A percentile compares a stretch with the other conserved stretches of the same genome.
Conservation (phyloP, 2,329 filamentous ascomycete genomes). For the Penicillium hordei region DNA sequence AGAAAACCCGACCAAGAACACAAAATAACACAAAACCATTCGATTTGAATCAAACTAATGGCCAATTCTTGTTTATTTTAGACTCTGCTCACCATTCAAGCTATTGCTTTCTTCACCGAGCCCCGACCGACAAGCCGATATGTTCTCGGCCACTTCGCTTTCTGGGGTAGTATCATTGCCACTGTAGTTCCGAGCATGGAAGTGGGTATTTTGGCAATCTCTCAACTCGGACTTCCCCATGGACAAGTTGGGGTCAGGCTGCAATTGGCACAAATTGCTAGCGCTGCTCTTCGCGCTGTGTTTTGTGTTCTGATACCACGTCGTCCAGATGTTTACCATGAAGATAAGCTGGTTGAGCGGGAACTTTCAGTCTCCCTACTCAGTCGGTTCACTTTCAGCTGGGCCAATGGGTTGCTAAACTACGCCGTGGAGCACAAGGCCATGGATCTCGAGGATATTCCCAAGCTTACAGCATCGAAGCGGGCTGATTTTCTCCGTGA, state of each 20-base stretch:
- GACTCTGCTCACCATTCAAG: slow-evolving; percentile 35
- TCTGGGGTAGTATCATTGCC: slow-evolving; percentile 31
- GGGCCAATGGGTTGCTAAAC: slow-evolving; percentile 58
- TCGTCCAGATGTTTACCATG: slow-evolving; percentile 64
- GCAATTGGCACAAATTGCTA: slow-evolving; percentile 50
- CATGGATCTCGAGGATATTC: slow-evolving; percentile 63
- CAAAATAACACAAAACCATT: background rate
- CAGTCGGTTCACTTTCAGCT: slow-evolving; percentile 64
- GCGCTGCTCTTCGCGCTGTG: slow-evolving; percentile 31
- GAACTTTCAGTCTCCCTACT: slow-evolving; percentile 63
- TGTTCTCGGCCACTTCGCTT: slow-evolving; percentile 31
- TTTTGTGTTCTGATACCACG: slow-evolving; percentile 60
- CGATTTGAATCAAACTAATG: background rate
- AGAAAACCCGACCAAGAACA: background rate
- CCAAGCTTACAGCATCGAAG: slow-evolving; percentile 58
- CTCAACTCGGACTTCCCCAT: background rate
- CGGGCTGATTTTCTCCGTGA: slow-evolving; percentile 55
- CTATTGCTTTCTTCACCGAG: slow-evolving; percentile 36
- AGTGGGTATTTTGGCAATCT: slow-evolving; percentile 35
- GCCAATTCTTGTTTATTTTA: slow-evolving; percentile 10
- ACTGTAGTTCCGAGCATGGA: slow-evolving; percentile 24
- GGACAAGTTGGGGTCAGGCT: slow-evolving; percentile 44
- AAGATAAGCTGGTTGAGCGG: slow-evolving; percentile 61
- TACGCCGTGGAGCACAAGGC: slow-evolving; percentile 58
- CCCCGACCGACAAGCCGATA: slow-evolving; percentile 36